A percentile compares a stretch with the other conserved stretches of the same genome.
Conservation (phyloP, 768 basidiomycete genomes). For the Xerocomellus chrysenteron region DNA sequence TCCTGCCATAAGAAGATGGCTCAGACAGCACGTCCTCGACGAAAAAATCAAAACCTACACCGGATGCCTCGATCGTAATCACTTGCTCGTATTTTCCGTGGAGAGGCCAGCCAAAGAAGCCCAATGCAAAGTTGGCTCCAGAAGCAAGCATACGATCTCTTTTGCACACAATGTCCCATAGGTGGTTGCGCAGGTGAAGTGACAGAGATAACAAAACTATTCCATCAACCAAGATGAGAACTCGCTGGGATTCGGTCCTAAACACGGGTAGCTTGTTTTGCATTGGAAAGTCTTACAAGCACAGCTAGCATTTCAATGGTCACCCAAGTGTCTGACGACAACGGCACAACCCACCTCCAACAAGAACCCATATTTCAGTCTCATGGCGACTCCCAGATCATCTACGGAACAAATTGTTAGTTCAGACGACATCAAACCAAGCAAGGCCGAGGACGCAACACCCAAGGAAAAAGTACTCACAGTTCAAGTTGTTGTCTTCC, state of each 20-base stretch:
- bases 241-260: constrained; percentile 73
- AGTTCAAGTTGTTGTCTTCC: constrained; percentile 70
- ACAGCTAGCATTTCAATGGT: constrained; percentile 15
- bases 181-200: neutral
- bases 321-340: neutral
- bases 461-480: constrained; percentile 32
- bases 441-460: too few relatives aligned
- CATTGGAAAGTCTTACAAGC: constrained; percentile 55
- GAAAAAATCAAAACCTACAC: constrained; percentile 40
- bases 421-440: neutral
- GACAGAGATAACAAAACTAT: neutral
- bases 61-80: constrained; percentile 65
- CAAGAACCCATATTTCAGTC: constrained; percentile 78
- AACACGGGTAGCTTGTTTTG: constrained; percentile 70
- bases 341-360: constrained; percentile 44
- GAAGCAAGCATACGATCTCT: constrained; percentile 75
- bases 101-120: constrained; percentile 76
- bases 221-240: neutral
- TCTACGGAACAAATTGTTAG: constrained; percentile 33
- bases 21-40: neutral
- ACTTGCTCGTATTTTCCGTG: constrained; percentile 74
- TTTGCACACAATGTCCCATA: neutral
- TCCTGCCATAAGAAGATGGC: constrained; percentile 23
- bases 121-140: constrained; percentile 65
- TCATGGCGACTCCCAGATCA: constrained; percentile 67